Base-by-base conservation (phyloP, 1,284 basidiomycete genomes). In the Sanghuangporus sanghuang region DNA sequence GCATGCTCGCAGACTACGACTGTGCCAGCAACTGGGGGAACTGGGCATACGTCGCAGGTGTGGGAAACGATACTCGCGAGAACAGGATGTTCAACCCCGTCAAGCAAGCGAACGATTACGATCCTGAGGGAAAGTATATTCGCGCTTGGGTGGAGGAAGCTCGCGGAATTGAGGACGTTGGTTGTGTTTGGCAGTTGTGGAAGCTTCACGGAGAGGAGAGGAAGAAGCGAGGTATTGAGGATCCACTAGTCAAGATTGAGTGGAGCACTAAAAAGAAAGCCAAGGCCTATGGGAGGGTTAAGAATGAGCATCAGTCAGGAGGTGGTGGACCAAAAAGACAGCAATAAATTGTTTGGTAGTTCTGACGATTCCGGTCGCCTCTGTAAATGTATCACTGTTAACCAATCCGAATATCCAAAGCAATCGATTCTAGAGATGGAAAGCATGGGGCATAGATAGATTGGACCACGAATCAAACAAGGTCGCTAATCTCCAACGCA, bases 401-500 rank as follows among this genome's bases (percentile, higher is more conserved):
- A 4, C 9, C 23, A 54, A 32, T 46, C 44, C 44, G 44, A 35
- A 27, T 59, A 59, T 48, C 42, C 44, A 50, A 49, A 38, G 39
- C 21, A 38, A 48, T 50, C 11, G 32, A 39, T 12, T 46, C 44
- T 46, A 46, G 44, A 46, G 21, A 46, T 11, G 2, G 16, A 46
- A 12, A 16, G 44, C 44, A n/a, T 18, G 16, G 14, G 44, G 23
- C 21, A 52, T 2, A n/a, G 12, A 39, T 6, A n/a, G 53, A 11
- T 8, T 12, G 32, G 12, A 38, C 7, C 38, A 40, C 3, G 16
- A 12, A 36, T 59, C 38, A 64, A 9, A 62, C 27, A 18, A 62
- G 44, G 1, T 49, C 64, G 53, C 39, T 39, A 54, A 92, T 80
- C 70, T 93, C 91, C 75, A 92, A 72, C n/a, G 88, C 83, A 35